Evolutionary conservation across 2,329 filamentous ascomycete genomes (phyloP), one percentile per base, ranked within the genome.

Genomic region (Zasmidium citrigriseum): DNA sequence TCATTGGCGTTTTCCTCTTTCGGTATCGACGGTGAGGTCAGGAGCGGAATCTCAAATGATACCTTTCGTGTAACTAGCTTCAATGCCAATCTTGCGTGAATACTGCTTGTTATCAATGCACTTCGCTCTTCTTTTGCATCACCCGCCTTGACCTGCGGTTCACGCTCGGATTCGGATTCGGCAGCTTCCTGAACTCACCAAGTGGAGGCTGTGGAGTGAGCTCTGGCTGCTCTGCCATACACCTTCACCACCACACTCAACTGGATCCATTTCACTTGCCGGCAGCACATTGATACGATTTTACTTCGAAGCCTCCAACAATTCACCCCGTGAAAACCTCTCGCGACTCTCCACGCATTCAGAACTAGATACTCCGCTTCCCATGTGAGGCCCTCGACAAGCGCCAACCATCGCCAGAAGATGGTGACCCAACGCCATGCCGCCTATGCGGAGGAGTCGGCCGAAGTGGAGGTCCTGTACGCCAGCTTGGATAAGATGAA

Each of bases 401-500:
- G n/a, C n/a, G n/a, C n/a, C 25, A 20, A 27, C 25, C 14, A 34
- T 20, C 20, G 49, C 27, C 47, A n/a, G 57, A 64, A 60, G 56
- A 83, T 86, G 84, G 81, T 83, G 56, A 82, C 76, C 53, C 77
- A 78, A 59, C 79, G 82, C 63, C 84, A 83, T 73, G 80, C 79
- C 55, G 82, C 82, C 38, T 83, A 83, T 72, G 84, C 84, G 34
- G 86, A 88, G 76, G 86, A 88, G 77, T 85, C 83, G 71, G 86
- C 86, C 5, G 86, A 88, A 74, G 86, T 88, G 45, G 85, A 88
- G 73, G 85, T 88, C 54, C 75, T 88, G 22, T 84, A 83, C 64
- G 85, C 86, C 56, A 86, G 86, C 65, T 86, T 98, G 62, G 91
- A 96, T 68, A 98, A 96, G 83, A 96, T 96, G 67, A 89, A 92